Base-by-base conservation (phyloP, 495 filamentous ascomycete species). In the Margaritispora aquatica region DNA sequence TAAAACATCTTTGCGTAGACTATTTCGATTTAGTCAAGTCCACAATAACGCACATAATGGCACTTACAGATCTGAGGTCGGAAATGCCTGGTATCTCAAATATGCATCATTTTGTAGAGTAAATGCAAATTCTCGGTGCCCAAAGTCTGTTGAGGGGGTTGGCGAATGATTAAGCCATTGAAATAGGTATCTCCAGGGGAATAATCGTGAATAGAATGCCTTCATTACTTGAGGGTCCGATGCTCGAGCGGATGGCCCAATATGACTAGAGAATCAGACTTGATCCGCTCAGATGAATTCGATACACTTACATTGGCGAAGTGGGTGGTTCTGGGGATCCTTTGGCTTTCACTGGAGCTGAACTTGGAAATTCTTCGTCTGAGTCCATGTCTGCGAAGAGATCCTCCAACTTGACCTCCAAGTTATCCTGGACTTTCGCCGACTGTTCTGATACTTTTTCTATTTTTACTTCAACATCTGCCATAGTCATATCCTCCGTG, bases 161-260 rank as follows among this genome's bases (percentile, higher is more conserved):
- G 92, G 85, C 48, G 88, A 89, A 70, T 99, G 94, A 68, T 97
- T 97, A 19, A 99, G 82, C 94, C 94, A 99, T 71, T 97, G 92
- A 74, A 97, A 97, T 23, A 97, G 84, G 63, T 89, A 86, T 29
- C 94, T 86, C 77, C 95, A 99, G 8, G 94, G 94, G 69, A 97
- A 97, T 36, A 97, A 82, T 41, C 94, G 90, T 68, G 95, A 89
- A 67, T 99, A 99, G 73, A 96, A 99, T 26, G 84, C 85, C 58
- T 88, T 81, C 84, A 97, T 88, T 15, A 92, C 77, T 65, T 92
- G 89, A 7, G 88, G 83, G 63, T 96, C 89, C 1, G 88, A 87
- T 51, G 72, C 70, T 29, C 65, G 69, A 20, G 61, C 55, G 13
- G 61, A 48, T 36, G 60, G 60, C 20, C 60, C 66, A 57, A 61